Percentiles rank a stretch among this genome's conserved stretches.
Evolutionary conservation across 345 rosid species (phyloP).

Genomic region (Gossypium longicalyx): DNA sequence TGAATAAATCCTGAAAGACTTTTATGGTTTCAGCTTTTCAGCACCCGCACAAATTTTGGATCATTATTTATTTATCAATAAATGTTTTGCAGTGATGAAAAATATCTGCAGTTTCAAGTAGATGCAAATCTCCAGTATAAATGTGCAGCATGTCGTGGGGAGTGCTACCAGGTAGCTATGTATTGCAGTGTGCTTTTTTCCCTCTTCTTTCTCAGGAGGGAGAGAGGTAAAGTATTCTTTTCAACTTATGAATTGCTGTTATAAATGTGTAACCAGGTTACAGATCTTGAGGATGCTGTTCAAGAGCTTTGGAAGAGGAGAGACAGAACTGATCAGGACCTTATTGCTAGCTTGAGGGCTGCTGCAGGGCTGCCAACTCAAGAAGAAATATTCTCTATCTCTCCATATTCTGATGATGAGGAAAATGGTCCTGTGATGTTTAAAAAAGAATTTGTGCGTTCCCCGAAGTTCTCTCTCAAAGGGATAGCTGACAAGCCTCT

Average conservation of each 20-base stretch:
- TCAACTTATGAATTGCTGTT: slow-evolving; percentile 3
- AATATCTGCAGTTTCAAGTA: slow-evolving; percentile 86
- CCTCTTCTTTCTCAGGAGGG: background rate
- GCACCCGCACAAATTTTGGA: background rate
- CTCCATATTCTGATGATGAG: slow-evolving; percentile 85
- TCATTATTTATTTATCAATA: slow-evolving; percentile 15
- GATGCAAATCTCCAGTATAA: slow-evolving; percentile 90
- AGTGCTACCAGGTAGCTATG: slow-evolving; percentile 70
- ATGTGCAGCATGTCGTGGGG: slow-evolving; percentile 96
- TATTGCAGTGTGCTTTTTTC: background rate
- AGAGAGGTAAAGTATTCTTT: background rate
- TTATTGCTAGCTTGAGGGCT: slow-evolving; percentile 82
- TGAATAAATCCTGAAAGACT: background rate
- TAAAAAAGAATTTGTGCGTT: slow-evolving; percentile 55
- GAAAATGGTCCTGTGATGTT: slow-evolving; percentile 52
- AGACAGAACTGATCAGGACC: slow-evolving; percentile 69
- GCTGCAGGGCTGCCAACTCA: slow-evolving; percentile 89
- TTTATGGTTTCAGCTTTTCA: background rate
- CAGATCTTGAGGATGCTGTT: slow-evolving; percentile 97
- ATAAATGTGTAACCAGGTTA: slow-evolving; percentile 67
- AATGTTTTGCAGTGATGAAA: slow-evolving; percentile 67
- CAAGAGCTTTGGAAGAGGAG: slow-evolving; percentile 94
- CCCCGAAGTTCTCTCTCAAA: slow-evolving; percentile 80
- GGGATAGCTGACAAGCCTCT: slow-evolving; percentile 71
- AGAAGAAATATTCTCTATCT: slow-evolving; percentile 83